Evolutionary conservation across 2,329 filamentous ascomycete genomes (phyloP), one percentile per base, ranked within the genome.

Genomic region (Verticillium dahliae): DNA sequence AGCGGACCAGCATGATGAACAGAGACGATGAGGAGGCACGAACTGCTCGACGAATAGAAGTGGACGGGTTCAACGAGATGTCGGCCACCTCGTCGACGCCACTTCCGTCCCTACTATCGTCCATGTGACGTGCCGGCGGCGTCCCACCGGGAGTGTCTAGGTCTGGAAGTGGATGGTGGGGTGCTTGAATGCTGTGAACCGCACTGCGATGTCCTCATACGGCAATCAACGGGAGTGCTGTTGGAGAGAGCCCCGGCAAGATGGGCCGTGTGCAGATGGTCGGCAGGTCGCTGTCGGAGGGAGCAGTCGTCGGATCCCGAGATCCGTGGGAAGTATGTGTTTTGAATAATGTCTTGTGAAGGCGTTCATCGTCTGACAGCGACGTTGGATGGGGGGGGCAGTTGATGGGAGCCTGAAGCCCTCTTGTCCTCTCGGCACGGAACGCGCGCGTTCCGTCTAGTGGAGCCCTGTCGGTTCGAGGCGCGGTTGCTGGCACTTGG

Each of bases 41-140:
- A 58, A 57, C 61, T 54, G 64, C 63, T 59, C 61, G 58, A 56
- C 60, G 62, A 56, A 63, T 60, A 13, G 61, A 50, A 37, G 57
- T 55, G 22, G 58, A 56, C 34, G 18, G 22, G 27, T 34, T 60
- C 37, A 57, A 57, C 13, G 59, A 60, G 13, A 61, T 52, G 37
- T 65, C 62, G 15, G 59, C 58, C n/a, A 34, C 54, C 18, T 65
- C 62, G 31, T 65, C 63, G 10, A 58, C 58, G 39, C 61, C 60
- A 33, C 62, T 62, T 34, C 59, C 61, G 7, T 62, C 59, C 5
- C 45, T 6, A 15, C 39, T 52, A 50, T 62, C 56, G 58, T 60
- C 55, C 61, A 65, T 33, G 56, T 54, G 18, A 52, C 11, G 45
- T 27, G 35, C 4, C 13, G 27, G 27, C 15, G 6, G 45, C 9